Evolutionary conservation across 768 basidiomycete species (phyloP).

Genomic region (Fomitopsis pulvina): DNA sequence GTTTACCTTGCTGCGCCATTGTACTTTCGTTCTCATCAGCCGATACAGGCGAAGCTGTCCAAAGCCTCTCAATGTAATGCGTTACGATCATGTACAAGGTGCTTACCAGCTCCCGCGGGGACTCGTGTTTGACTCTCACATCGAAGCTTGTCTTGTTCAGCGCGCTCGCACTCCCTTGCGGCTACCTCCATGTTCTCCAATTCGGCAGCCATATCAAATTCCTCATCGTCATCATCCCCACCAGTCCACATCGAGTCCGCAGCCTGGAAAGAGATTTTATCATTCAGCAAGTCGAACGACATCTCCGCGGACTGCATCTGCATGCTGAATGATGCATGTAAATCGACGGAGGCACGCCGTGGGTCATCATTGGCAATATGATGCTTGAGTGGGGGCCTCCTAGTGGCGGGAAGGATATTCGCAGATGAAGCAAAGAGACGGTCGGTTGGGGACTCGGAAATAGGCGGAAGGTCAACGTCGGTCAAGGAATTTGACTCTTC

Average conservation of each 20-base stretch:
- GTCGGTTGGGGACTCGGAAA: background rate
- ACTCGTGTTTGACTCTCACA: too few relatives aligned
- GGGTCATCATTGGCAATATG: slow-evolving; percentile 14
- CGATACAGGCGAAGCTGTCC: too few relatives aligned
- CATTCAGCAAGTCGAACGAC: slow-evolving; percentile 30
- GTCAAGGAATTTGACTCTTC: slow-evolving; percentile 2
- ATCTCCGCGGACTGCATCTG: slow-evolving; percentile 27
- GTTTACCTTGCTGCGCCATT: too few relatives aligned
- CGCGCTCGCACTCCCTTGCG: slow-evolving; percentile 11
- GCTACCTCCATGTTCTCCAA: slow-evolving; percentile 19
- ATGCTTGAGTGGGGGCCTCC: slow-evolving; percentile 5
- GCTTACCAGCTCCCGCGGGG: too few relatives aligned
- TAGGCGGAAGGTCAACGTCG: background rate
- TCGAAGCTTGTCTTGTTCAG: slow-evolving; percentile 1
- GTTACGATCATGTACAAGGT: too few relatives aligned
- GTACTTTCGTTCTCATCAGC: too few relatives aligned
- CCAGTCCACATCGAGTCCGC: slow-evolving; percentile 22
- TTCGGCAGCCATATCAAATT: slow-evolving; percentile 21
- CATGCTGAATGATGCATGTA: slow-evolving; percentile 29
- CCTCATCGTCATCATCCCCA: slow-evolving; percentile 19
- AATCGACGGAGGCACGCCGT: slow-evolving; percentile 26
- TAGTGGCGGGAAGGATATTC: slow-evolving; percentile 8
- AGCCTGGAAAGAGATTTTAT: slow-evolving; percentile 27
- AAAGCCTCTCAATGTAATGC: too few relatives aligned
- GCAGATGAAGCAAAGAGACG: background rate